phyloP scores from a whole-genome alignment of 129 eudicot species.

The Pseudognaphalium luteoalbum region DNA sequence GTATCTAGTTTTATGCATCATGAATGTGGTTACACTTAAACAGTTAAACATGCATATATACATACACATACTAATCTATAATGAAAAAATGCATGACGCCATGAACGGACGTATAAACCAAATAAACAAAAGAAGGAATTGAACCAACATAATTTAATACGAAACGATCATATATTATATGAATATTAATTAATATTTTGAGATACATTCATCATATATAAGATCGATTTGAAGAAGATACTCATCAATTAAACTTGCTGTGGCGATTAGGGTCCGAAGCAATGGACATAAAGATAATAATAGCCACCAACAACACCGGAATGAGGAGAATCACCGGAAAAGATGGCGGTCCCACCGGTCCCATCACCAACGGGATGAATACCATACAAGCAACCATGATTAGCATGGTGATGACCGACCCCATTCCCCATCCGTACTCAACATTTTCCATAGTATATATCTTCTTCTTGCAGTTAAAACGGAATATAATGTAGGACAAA shows the following conservation, averaged over 20 bases:
- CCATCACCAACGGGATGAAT: slow-evolving; percentile 49
- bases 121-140: neutral
- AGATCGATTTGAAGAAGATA: neutral
- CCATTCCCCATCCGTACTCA: slow-evolving; percentile 44
- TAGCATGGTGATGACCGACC: slow-evolving; percentile 41
- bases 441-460: neutral
- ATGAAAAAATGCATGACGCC: too few species aligned
- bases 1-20: too few species aligned
- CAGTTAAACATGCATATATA: too few species aligned
- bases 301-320: slow-evolving; percentile 40
- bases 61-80: too few species aligned
- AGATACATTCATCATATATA: neutral
- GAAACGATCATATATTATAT: too few species aligned
- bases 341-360: slow-evolving; percentile 49
- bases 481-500: too few species aligned
- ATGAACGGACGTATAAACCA: too few species aligned
- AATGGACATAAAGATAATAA: slow-evolving; percentile 35
- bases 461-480: too few species aligned
- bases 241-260: neutral
- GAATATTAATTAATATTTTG: neutral
- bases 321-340: slow-evolving; percentile 26
- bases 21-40: too few species aligned
- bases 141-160: neutral
- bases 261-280: slow-evolving; percentile 23
- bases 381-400: slow-evolving; percentile 31